A percentile compares a stretch with the other conserved stretches of the same genome.
These are phyloP conservation scores for Dunaliella sp. DNA, from an alignment of 139 green algal genomes.

Conservation along the genomic window DNA sequence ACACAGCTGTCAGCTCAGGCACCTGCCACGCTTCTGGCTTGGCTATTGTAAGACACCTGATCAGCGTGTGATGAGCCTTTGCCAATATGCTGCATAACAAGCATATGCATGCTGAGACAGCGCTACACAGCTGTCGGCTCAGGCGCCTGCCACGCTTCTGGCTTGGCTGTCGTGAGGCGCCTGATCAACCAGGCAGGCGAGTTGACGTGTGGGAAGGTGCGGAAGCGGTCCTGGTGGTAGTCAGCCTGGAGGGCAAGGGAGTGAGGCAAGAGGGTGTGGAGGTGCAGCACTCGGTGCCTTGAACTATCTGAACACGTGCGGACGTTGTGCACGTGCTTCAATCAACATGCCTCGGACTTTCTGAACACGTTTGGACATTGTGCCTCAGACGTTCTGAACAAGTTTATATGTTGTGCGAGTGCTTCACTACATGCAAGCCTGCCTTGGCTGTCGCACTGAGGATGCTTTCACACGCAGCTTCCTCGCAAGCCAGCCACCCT, in stretches of 20 bases:
- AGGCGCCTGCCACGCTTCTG: neutral
- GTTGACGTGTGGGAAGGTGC: conserved; percentile 35
- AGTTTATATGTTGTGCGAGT: no score
- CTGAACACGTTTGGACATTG: no score
- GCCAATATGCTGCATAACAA: neutral
- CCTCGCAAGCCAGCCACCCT: no score
- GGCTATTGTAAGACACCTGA: neutral
- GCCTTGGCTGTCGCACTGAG: no score
- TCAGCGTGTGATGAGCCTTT: neutral
- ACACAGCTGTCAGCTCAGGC: neutral
- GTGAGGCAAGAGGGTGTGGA: no score
- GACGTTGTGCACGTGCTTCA: no score
- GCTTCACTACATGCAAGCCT: no score
- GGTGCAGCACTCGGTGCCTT: no score
- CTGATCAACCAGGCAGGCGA: conserved; percentile 33
- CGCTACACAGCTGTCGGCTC: neutral
- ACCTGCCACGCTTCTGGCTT: neutral
- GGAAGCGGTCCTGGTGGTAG: conserved; percentile 28
- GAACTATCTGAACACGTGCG: no score
- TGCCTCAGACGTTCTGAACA: no score
- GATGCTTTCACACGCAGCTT: no score
- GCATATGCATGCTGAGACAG: neutral
- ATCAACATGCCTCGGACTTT: no score
- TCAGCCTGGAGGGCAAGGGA: conserved; percentile 25
- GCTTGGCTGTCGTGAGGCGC: neutral